Conservation (phyloP, 306 rosid genomes). For the Cajanus cajan region DNA sequence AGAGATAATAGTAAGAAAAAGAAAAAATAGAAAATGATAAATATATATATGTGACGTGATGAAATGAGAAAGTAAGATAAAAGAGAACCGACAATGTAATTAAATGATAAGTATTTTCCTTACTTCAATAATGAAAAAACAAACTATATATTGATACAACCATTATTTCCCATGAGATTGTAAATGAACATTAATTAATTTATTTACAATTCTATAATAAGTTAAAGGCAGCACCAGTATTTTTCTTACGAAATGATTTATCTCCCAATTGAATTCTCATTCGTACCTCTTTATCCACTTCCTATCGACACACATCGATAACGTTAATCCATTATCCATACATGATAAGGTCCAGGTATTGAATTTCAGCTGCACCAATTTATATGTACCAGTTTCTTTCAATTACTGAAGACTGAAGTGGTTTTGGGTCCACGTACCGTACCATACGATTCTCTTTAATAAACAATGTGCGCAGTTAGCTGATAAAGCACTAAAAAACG, state of each 20-base stretch:
- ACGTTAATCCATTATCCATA: neutral
- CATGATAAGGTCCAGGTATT: neutral
- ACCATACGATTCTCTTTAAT: neutral
- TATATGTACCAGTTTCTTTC: neutral
- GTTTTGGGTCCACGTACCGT: slow-evolving; percentile 8
- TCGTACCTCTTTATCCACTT: neutral
- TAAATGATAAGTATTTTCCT: too few species aligned
- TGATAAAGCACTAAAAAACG: neutral
- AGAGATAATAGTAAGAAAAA: too few species aligned
- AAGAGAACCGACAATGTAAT: too few species aligned
- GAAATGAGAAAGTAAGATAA: too few species aligned
- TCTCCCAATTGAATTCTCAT: neutral
- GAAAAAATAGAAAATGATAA: too few species aligned
- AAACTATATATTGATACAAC: too few species aligned
- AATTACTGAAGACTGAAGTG: neutral
- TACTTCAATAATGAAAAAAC: too few species aligned
- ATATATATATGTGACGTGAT: too few species aligned
- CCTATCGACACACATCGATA: neutral
- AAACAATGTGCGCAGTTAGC: neutral
- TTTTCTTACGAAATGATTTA: neutral
- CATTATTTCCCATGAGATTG: too few species aligned
- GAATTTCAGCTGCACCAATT: neutral
- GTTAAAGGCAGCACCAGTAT: neutral
- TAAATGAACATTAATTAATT: too few species aligned
- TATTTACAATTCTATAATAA: neutral